phyloP scores from a whole-genome alignment of 2,329 filamentous ascomycete genomes.

The Penicillium olsonii region DNA sequence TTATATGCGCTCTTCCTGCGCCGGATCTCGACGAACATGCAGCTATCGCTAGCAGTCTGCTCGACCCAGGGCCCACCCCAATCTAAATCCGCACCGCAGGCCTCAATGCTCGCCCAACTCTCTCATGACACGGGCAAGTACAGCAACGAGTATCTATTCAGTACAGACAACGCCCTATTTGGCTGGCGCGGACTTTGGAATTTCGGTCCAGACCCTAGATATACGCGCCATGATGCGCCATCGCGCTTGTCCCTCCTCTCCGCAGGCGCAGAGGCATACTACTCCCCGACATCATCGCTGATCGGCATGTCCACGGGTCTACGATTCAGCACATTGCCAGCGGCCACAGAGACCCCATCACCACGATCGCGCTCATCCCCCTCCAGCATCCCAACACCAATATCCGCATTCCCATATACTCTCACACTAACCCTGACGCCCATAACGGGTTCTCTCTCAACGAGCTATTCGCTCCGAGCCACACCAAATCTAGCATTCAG shows the following conservation, averaged over 20 bases:
- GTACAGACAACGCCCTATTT: conserved; percentile 85
- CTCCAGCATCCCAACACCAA: conserved; percentile 32
- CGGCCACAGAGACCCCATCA: conserved; percentile 47
- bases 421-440: conserved; percentile 93
- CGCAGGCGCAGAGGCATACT: conserved; percentile 90
- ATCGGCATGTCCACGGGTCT: conserved; percentile 86
- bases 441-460: conserved; percentile 88
- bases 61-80: conserved; percentile 43
- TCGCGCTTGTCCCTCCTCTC: conserved; percentile 77
- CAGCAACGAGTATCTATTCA: conserved; percentile 85
- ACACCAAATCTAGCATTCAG: conserved; percentile 80
- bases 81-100: conserved; percentile 47
- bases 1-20: conserved; percentile 84
- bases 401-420: conserved; percentile 82
- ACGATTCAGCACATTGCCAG: conserved; percentile 79
- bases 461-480: conserved; percentile 88
- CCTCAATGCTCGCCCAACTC: conserved; percentile 47
- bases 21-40: conserved; percentile 72
- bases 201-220: conserved; percentile 69
- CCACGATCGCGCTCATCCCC: conserved; percentile 21
- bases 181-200: conserved; percentile 91
- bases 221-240: conserved; percentile 44
- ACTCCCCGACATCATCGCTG: conserved; percentile 90
- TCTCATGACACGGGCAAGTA: conserved; percentile 82
- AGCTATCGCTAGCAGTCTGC: conserved; percentile 70